Conservation (phyloP, 176 grass and related monocot species). For the Chloris gayana region DNA sequence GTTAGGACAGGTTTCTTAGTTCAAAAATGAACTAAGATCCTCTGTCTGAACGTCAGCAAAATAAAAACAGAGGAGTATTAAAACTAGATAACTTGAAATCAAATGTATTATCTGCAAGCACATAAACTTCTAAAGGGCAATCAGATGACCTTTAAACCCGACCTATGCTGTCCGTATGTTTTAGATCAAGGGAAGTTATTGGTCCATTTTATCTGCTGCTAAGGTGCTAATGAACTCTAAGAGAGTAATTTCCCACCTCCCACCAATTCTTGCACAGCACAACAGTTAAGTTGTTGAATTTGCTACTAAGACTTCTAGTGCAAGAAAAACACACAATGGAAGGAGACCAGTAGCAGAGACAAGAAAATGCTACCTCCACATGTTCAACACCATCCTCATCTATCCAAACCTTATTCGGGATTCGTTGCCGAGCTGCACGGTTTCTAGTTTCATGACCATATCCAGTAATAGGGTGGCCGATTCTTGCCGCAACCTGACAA, state of each 20-base stretch:
- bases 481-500: slow-evolving; percentile 71
- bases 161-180: not conserved
- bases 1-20: too few relatives aligned
- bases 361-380: slow-evolving; percentile 70
- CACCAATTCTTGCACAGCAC: not conserved
- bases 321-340: slow-evolving; percentile 23
- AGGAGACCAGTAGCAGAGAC: not conserved
- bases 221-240: slow-evolving; percentile 36
- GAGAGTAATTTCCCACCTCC: not conserved
- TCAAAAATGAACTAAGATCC: too few relatives aligned
- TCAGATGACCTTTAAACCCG: not conserved
- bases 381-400: slow-evolving; percentile 96
- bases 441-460: slow-evolving; percentile 97
- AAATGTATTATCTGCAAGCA: slow-evolving; percentile 5
- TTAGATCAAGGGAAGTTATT: not conserved
- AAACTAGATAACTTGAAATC: slow-evolving; percentile 16
- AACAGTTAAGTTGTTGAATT: slow-evolving; percentile 13
- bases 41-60: too few relatives aligned
- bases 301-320: not conserved
- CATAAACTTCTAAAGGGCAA: slow-evolving; percentile 9
- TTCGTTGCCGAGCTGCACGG: slow-evolving; percentile 82
- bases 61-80: too few relatives aligned
- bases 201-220: not conserved
- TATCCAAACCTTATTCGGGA: slow-evolving; percentile 89
- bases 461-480: slow-evolving; percentile 91